These are phyloP conservation scores for Tricholoma saponaceum DNA, from an alignment of 768 basidiomycete species.

Conservation along the genomic window DNA sequence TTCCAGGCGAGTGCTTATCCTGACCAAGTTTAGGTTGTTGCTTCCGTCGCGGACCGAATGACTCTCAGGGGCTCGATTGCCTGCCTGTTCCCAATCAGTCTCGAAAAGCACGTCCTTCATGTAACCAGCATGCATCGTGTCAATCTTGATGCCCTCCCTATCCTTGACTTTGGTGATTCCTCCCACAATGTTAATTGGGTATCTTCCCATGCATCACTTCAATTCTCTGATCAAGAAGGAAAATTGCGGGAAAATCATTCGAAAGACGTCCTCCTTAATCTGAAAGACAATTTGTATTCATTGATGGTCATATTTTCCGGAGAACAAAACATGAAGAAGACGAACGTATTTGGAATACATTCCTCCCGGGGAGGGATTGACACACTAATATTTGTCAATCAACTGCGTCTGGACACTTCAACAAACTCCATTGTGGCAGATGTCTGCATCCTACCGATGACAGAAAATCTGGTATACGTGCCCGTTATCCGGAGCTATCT, in stretches of 20 bases:
- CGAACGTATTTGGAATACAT: background rate
- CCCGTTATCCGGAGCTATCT: background rate
- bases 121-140: conserved; percentile 27
- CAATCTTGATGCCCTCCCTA: conserved; percentile 22
- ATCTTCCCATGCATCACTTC: conserved; percentile 14
- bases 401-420: conserved; percentile 42
- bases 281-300: conserved; percentile 19
- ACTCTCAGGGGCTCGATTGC: background rate
- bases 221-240: conserved; percentile 18
- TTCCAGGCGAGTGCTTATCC: background rate
- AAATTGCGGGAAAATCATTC: background rate
- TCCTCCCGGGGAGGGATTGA: conserved; percentile 13
- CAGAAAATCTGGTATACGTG: conserved; percentile 10
- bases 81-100: background rate
- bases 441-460: conserved; percentile 40
- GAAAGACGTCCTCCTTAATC: conserved; percentile 1
- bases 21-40: background rate
- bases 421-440: conserved; percentile 51
- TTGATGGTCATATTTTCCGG: conserved; percentile 5
- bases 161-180: conserved; percentile 9
- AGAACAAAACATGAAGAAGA: background rate
- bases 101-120: background rate
- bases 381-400: conserved; percentile 43
- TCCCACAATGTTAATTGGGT: conserved; percentile 18
- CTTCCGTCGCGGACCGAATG: background rate